Evolutionary conservation across 176 grass and related monocot genomes (phyloP), one percentile per base, ranked within the genome.

Genomic region (Zoysia japonica): DNA sequence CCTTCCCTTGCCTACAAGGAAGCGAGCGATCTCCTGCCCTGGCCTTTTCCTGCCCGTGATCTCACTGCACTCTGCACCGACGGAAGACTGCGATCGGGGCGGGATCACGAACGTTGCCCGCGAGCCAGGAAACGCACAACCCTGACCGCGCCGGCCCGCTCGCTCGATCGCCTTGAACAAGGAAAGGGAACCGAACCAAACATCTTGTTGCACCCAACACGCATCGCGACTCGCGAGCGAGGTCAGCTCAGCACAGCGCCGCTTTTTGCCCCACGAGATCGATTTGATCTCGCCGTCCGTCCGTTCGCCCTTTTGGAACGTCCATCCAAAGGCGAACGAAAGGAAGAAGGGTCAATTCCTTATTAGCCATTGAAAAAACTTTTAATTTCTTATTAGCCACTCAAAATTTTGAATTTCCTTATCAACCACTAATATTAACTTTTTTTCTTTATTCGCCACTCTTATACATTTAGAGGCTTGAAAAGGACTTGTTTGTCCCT

Each of bases 1-100:
- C 49, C 71, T 83, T 57, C 2, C 47, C 71, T 68, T 40, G 42
- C 47, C 61, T 51, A 9, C 66, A 78, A 61, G 83, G 57, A 71
- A 78, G n/a, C 39, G 19, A 71, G n/a, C 39, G 19, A 78, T 64
- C 67, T 37, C 9, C 11, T 5, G 55, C 38, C 46, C 81, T 59
- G 28, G 28, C 28, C 28, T 28, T 28, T 28, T 28, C 28, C 28
- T 28, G 28, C 28, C 28, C 28, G 28, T 28, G 28, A 28, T 28
- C 28, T 28, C 28, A 28, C 0, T 28, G 28, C 28, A 28, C 28
- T 28, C 28, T 28, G 28, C 28, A 28, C 28, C 28, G 28, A 28
- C 28, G 28, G 0, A 28, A 28, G 28, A 28, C 28, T 28, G 28
- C 28, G 28, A 28, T 28, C 28, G 28, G 28, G 28, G 28, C 28